These are phyloP conservation scores for Eucalyptus tenuipes DNA, from an alignment of 345 rosid genomes.

Conservation along the genomic window DNA sequence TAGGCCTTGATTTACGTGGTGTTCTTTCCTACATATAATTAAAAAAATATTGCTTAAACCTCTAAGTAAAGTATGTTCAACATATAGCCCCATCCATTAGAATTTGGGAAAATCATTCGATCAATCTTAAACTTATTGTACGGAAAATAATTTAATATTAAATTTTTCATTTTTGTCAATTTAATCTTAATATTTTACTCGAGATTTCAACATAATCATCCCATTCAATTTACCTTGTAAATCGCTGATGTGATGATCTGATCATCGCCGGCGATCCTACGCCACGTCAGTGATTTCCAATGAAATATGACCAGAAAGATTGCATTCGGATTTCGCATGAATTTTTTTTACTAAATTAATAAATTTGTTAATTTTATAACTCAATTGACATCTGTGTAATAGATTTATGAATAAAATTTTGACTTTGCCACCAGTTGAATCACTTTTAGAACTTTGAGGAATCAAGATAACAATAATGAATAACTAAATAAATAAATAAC, in stretches of 20 bases:
- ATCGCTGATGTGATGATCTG: rapidly evolving
- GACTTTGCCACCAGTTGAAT: rapidly evolving
- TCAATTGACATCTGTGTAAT: background rate
- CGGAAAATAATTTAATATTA: rapidly evolving
- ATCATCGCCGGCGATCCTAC: rapidly evolving
- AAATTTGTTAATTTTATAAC: background rate
- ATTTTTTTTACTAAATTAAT: background rate
- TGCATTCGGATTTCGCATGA: rapidly evolving
- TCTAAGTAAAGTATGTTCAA: background rate
- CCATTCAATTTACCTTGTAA: background rate
- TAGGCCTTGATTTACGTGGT: background rate
- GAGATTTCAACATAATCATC: background rate
- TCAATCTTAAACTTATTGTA: background rate
- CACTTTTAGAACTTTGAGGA: background rate
- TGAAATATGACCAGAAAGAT: background rate
- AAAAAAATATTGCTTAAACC: background rate
- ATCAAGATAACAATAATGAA: background rate
- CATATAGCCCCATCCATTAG: background rate
- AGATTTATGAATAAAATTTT: background rate
- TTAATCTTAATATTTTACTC: rapidly evolving
- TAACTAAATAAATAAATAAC: background rate
- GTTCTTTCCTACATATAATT: background rate
- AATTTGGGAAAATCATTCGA: background rate
- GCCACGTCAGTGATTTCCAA: rapidly evolving
- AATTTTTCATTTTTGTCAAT: rapidly evolving